These are phyloP conservation scores for Diaporthe sp. DNA, from an alignment of 2,329 filamentous ascomycete species.

Conservation along the genomic window DNA sequence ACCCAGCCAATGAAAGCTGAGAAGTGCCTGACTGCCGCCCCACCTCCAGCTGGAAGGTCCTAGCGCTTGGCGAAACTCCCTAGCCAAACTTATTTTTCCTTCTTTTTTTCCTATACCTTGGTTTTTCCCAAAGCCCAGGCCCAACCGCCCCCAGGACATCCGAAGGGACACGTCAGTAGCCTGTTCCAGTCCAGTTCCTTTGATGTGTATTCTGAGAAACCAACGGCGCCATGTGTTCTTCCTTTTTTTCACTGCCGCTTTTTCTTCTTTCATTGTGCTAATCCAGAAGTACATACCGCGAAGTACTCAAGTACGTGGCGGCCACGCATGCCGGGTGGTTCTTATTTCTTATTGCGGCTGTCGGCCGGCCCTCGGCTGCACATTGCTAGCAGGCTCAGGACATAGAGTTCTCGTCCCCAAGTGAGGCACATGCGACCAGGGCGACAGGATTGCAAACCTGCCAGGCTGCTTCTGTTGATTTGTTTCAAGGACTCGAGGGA, in stretches of 20 bases:
- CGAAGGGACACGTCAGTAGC: constrained; percentile 26
- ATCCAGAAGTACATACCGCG: neutral
- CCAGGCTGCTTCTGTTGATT: constrained; percentile 9
- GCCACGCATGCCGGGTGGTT: constrained; percentile 4
- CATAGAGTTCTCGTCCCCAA: neutral
- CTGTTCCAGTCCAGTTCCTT: neutral
- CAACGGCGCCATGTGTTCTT: constrained; percentile 5
- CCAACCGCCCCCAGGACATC: constrained; percentile 8
- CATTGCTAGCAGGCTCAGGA: neutral
- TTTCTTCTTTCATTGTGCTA: constrained; percentile 4
- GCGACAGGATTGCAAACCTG: neutral
- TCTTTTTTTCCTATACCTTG: constrained; percentile 21
- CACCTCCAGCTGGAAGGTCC: constrained; percentile 39
- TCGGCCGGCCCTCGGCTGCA: neutral
- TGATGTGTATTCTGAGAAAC: neutral
- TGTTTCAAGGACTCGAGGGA: constrained; percentile 16
- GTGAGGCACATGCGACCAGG: neutral
- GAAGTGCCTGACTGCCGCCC: constrained; percentile 38
- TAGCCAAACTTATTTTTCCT: constrained; percentile 33
- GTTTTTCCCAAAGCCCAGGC: constrained; percentile 1
- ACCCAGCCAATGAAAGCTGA: constrained; percentile 49
- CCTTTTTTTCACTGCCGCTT: neutral
- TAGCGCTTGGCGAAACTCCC: constrained; percentile 30
- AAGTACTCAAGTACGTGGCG: constrained; percentile 7
- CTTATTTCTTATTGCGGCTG: neutral